These are phyloP conservation scores for Ophiostoma sp. DNA, from an alignment of 2,329 filamentous ascomycete species.

Conservation along the genomic window DNA sequence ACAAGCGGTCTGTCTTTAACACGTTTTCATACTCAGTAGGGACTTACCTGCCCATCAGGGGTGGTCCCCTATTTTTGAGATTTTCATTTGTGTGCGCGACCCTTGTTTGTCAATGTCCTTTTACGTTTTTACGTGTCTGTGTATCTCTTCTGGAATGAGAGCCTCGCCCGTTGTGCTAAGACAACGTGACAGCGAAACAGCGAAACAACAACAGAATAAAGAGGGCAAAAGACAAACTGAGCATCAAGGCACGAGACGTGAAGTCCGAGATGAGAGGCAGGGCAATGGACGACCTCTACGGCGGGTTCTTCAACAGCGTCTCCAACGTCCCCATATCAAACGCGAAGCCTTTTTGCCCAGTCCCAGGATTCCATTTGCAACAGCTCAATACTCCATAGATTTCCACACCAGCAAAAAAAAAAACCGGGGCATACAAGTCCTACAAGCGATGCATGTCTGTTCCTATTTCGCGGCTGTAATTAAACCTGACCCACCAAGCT, in stretches of 20 bases:
- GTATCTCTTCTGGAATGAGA: not conserved
- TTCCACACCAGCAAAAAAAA: not conserved
- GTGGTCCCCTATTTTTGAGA: slow-evolving; percentile 1
- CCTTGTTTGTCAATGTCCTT: not conserved
- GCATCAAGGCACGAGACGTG: not conserved
- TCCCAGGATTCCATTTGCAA: not conserved
- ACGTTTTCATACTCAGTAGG: not conserved
- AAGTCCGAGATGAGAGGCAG: not conserved
- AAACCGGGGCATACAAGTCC: not conserved
- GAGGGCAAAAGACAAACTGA: not conserved
- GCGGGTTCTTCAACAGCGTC: not conserved
- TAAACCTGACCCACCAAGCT: slow-evolving; percentile 7
- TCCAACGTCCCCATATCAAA: not conserved
- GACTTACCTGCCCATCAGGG: not conserved
- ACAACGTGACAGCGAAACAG: not conserved
- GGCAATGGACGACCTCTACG: not conserved
- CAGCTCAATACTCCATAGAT: not conserved
- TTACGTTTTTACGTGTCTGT: not conserved
- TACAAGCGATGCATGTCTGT: slow-evolving; percentile 6
- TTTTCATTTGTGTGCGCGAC: not conserved
- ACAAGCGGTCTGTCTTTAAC: not conserved
- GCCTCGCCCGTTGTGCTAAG: not conserved
- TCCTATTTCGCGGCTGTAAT: slow-evolving; percentile 1
- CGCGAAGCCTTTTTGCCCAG: not conserved
- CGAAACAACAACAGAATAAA: not conserved